Percentiles rank a stretch among this genome's conserved stretches.
phyloP scores from a whole-genome alignment of 768 basidiomycete genomes.

The Tephrocybe sp. region DNA sequence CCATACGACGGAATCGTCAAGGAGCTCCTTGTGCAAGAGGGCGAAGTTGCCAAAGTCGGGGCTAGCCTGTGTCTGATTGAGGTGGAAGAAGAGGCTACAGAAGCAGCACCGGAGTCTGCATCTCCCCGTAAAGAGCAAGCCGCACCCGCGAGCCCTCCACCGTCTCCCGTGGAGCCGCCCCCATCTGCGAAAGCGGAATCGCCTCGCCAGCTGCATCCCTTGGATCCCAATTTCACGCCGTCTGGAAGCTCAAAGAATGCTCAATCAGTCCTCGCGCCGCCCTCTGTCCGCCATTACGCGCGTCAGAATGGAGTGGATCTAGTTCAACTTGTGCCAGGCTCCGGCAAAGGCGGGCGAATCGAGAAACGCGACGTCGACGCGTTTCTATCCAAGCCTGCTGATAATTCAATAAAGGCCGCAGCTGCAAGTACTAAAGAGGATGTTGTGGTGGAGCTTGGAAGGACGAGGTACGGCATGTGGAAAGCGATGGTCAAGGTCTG shows the following conservation, averaged over 20 bases:
- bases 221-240: constrained; percentile 54
- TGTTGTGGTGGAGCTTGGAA: constrained; percentile 66
- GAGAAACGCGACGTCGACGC: constrained; percentile 75
- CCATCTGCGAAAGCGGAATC: constrained; percentile 3
- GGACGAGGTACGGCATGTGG: constrained; percentile 86
- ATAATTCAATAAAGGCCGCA: not conserved
- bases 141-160: constrained; percentile 3
- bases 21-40: constrained; percentile 74
- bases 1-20: constrained; percentile 79
- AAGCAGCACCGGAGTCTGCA: constrained; percentile 17
- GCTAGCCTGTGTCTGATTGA: constrained; percentile 77
- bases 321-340: constrained; percentile 55
- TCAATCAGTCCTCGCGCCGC: constrained; percentile 60
- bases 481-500: constrained; percentile 83
- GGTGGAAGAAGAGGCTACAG: constrained; percentile 58
- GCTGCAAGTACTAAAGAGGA: constrained; percentile 33
- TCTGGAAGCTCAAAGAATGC: constrained; percentile 12
- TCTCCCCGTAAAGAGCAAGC: constrained; percentile 18
- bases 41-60: constrained; percentile 84
- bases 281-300: constrained; percentile 79
- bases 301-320: constrained; percentile 66
- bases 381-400: constrained; percentile 35
- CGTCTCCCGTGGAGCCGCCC: constrained; percentile 12
- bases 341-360: constrained; percentile 72
- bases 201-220: constrained; percentile 48